phyloP scores from a whole-genome alignment of 2,329 filamentous ascomycete genomes.

The Alternaria sp. region DNA sequence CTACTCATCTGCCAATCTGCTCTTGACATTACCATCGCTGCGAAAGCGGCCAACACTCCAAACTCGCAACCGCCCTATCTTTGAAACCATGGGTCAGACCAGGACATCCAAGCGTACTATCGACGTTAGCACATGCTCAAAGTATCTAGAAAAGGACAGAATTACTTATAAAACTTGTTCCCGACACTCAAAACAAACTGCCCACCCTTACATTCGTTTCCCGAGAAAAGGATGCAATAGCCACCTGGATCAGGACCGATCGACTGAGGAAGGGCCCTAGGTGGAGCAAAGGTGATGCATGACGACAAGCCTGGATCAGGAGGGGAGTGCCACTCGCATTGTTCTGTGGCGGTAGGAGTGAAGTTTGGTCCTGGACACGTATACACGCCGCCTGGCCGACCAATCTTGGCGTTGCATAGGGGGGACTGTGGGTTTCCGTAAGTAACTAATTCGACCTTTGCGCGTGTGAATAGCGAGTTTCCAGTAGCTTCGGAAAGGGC shows the following conservation, averaged over 20 bases:
- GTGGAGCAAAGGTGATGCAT: background rate
- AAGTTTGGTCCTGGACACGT: background rate
- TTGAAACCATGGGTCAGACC: background rate
- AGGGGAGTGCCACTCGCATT: constrained; percentile 1
- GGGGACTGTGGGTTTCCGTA: background rate
- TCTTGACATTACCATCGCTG: background rate
- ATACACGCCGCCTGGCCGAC: constrained; percentile 2
- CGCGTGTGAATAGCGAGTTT: background rate
- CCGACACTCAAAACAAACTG: background rate
- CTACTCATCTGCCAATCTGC: background rate
- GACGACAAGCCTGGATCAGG: background rate
- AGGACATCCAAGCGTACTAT: background rate
- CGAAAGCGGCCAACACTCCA: background rate
- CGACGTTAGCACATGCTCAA: background rate
- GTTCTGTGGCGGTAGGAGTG: background rate
- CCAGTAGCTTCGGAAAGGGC: background rate
- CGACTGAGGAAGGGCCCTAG: background rate
- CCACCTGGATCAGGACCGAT: constrained; percentile 1
- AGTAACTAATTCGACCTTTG: background rate
- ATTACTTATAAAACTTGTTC: background rate
- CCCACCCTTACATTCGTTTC: background rate
- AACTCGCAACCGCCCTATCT: background rate
- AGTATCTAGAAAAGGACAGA: rapidly evolving
- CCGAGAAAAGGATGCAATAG: background rate
- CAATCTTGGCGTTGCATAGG: background rate